phyloP scores from a whole-genome alignment of 306 rosid species.

The Delonix regia region DNA sequence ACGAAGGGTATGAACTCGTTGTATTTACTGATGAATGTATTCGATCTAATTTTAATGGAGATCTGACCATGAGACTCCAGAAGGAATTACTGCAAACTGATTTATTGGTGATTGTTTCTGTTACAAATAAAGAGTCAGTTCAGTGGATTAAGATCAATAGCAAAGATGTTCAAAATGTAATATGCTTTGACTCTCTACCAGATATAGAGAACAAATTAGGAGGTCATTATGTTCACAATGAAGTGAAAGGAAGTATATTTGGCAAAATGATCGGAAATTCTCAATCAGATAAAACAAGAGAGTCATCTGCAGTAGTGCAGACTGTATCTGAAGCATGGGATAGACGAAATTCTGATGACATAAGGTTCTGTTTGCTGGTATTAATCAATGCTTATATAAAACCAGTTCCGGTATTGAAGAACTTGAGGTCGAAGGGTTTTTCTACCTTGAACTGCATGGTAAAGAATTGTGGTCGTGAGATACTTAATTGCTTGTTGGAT shows the following conservation, averaged over 20 bases:
- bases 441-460: conserved; percentile 68
- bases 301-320: conserved; percentile 51
- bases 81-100: conserved; percentile 40
- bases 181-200: conserved; percentile 62
- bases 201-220: conserved; percentile 54
- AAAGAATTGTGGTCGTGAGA: conserved; percentile 67
- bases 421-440: conserved; percentile 68
- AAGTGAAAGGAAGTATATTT: conserved; percentile 35
- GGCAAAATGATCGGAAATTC: conserved; percentile 39
- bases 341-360: conserved; percentile 62
- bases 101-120: conserved; percentile 58
- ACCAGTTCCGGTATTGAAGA: conserved; percentile 62
- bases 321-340: conserved; percentile 70
- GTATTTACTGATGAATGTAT: conserved; percentile 50
- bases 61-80: conserved; percentile 24
- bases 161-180: conserved; percentile 37
- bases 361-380: conserved; percentile 67
- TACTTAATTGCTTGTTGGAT: conserved; percentile 64
- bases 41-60: conserved; percentile 21
- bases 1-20: conserved; percentile 58
- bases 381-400: conserved; percentile 61
- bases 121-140: conserved; percentile 48
- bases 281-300: conserved; percentile 30
- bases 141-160: conserved; percentile 44
- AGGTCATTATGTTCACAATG: conserved; percentile 42